These are phyloP conservation scores for Arthrocladium fulminans DNA, from an alignment of 2,329 filamentous ascomycete genomes.

Conservation along the genomic window DNA sequence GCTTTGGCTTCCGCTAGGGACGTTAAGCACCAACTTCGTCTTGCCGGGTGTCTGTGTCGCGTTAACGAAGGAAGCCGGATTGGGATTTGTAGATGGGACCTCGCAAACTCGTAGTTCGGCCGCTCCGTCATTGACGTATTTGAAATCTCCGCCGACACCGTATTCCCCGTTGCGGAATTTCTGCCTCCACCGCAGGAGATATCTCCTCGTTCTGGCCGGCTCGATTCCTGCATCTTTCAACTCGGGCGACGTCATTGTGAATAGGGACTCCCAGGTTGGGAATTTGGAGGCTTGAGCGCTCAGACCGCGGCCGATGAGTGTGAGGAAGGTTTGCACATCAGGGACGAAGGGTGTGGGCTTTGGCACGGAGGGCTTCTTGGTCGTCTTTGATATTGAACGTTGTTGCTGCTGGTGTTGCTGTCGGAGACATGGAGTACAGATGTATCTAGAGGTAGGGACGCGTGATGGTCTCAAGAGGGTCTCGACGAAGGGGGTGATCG, in stretches of 20 bases:
- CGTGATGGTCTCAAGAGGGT: conserved; percentile 17
- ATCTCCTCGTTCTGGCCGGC: conserved; percentile 69
- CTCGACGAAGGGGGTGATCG: conserved; percentile 11
- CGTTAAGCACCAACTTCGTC: conserved; percentile 53
- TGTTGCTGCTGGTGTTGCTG: conserved; percentile 21
- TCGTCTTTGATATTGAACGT: conserved; percentile 35
- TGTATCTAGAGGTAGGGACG: conserved; percentile 11
- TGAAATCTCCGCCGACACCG: conserved; percentile 74
- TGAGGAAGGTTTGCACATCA: conserved; percentile 65
- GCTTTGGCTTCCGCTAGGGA: conserved; percentile 47
- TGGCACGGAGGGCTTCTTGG: conserved; percentile 46
- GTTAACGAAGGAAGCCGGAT: conserved; percentile 35
- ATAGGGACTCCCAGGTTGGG: conserved; percentile 80
- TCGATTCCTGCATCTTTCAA: conserved; percentile 79
- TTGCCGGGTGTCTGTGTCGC: conserved; percentile 47
- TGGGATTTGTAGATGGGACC: conserved; percentile 35
- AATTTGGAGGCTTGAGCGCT: conserved; percentile 78
- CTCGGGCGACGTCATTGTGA: conserved; percentile 68
- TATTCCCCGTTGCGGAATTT: conserved; percentile 69
- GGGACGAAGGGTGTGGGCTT: conserved; percentile 54
- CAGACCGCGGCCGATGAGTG: conserved; percentile 79
- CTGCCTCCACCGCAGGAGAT: conserved; percentile 80
- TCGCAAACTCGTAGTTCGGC: conserved; percentile 52
- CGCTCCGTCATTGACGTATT: conserved; percentile 57
- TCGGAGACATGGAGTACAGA: conserved; percentile 20